Percentiles rank a stretch among this genome's conserved stretches.
These are phyloP conservation scores for Litchi chinensis DNA, from an alignment of 345 rosid genomes.

Conservation along the genomic window DNA sequence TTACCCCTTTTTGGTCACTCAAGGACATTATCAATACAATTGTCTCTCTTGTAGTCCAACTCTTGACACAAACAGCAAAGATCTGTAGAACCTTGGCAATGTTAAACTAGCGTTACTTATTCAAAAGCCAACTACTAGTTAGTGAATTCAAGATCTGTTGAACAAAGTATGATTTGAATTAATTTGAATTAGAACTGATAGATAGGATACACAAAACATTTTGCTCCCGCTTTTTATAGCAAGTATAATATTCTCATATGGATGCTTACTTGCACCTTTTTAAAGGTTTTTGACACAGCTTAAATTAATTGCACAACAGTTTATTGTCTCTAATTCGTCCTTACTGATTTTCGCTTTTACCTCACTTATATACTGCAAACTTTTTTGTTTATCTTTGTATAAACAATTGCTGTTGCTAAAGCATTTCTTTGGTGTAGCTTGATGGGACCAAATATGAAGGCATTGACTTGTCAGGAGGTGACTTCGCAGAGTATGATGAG, in stretches of 20 bases:
- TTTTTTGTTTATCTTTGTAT: neutral
- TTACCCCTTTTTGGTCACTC: neutral
- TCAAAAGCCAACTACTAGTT: neutral
- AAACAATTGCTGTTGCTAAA: neutral
- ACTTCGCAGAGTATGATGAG: constrained; percentile 78
- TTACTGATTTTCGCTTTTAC: neutral
- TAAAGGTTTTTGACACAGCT: neutral
- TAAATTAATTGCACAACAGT: neutral
- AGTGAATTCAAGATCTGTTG: neutral
- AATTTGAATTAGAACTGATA: neutral
- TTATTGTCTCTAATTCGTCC: neutral
- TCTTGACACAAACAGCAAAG: neutral
- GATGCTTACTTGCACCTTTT: neutral
- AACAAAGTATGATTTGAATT: neutral
- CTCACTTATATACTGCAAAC: neutral
- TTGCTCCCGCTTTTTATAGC: neutral
- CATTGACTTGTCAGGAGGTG: constrained; percentile 77
- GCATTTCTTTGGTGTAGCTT: constrained; percentile 34
- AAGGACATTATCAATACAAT: neutral
- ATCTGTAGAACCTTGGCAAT: neutral
- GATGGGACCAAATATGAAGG: constrained; percentile 66
- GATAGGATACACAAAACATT: neutral
- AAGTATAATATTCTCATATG: no score
- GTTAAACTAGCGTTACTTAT: neutral
- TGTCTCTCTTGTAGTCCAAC: neutral